Conservation (phyloP, 2,329 filamentous ascomycete species). For the Epichloe aotearoae region DNA sequence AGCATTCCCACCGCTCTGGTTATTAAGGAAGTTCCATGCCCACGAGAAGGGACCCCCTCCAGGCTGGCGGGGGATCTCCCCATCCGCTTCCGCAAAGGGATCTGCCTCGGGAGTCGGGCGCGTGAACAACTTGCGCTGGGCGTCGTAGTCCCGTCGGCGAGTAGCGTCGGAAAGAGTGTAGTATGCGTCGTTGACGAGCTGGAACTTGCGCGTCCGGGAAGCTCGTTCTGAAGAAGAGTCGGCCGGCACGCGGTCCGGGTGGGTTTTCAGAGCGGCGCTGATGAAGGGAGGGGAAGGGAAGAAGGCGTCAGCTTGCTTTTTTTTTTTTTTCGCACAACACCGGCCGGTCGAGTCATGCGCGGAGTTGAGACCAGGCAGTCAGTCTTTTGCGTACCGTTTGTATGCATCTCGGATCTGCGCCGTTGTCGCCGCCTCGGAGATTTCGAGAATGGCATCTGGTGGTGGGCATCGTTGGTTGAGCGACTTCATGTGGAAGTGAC, state of each 20-base stretch:
- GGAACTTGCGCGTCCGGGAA: conserved; percentile 73
- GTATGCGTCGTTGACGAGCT: conserved; percentile 86
- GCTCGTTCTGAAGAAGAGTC: conserved; percentile 74
- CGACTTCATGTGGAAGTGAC: not conserved
- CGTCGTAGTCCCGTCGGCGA: conserved; percentile 74
- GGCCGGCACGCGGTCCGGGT: conserved; percentile 75
- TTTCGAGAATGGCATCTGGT: conserved; percentile 59
- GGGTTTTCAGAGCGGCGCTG: conserved; percentile 78
- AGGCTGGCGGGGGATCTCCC: conserved; percentile 30
- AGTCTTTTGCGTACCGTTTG: conserved; percentile 50
- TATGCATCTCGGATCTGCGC: conserved; percentile 89
- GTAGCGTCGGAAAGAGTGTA: conserved; percentile 73
- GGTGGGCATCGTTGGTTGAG: not conserved
- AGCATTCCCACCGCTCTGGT: conserved; percentile 10
- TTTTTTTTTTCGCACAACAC: too few relatives aligned
- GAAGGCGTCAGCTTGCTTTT: too few relatives aligned
- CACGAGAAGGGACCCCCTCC: conserved; percentile 53
- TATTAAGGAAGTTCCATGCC: conserved; percentile 53
- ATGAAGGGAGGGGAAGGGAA: too few relatives aligned
- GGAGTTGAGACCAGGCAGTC: not conserved
- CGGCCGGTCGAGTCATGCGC: too few relatives aligned
- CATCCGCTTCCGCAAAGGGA: conserved; percentile 34
- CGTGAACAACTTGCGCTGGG: conserved; percentile 33
- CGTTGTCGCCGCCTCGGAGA: conserved; percentile 59
- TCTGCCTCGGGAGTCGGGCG: conserved; percentile 16